Evolutionary conservation across 192 early-diverging fungal genomes (phyloP).

Genomic region (Pilobolus umbonatus): DNA sequence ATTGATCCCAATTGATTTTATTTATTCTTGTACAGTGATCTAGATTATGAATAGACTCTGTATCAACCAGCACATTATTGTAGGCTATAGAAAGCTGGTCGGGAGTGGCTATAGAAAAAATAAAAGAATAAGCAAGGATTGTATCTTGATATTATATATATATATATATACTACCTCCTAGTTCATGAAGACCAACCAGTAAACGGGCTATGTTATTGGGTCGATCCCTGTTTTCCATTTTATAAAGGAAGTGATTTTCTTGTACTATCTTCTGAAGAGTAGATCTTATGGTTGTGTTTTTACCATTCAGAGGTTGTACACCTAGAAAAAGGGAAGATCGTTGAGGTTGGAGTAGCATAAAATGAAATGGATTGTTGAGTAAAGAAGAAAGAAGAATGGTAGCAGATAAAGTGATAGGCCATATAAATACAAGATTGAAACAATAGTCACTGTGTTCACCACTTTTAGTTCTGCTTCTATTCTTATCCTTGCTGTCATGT

Average conservation of each 20-base stretch:
- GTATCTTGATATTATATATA: not conserved
- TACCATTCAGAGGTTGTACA: too few species aligned
- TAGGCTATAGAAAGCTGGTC: conserved; percentile 11
- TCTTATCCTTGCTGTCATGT: too few species aligned
- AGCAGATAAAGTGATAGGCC: not conserved
- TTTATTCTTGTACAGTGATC: conserved; percentile 1
- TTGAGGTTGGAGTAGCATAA: conserved; percentile 8
- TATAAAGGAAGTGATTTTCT: conserved; percentile 9
- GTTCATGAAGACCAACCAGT: conserved; percentile 13
- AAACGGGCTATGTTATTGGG: conserved; percentile 13
- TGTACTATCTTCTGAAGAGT: conserved; percentile 2
- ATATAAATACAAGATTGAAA: not conserved
- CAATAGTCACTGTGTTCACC: not conserved
- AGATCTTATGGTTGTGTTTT: too few species aligned
- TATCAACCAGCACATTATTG: not conserved
- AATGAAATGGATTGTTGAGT: not conserved
- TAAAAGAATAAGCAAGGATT: not conserved
- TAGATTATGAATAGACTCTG: not conserved
- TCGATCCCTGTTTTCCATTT: conserved; percentile 15
- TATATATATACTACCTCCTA: conserved; percentile 15
- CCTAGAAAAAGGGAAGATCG: too few species aligned
- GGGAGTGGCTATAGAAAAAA: conserved; percentile 8
- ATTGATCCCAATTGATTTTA: conserved; percentile 18
- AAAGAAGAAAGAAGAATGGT: not conserved
- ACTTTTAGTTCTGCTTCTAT: too few species aligned